Evolutionary conservation across 345 rosid species (phyloP).

Genomic region (Cardamine chenopodiifolia): DNA sequence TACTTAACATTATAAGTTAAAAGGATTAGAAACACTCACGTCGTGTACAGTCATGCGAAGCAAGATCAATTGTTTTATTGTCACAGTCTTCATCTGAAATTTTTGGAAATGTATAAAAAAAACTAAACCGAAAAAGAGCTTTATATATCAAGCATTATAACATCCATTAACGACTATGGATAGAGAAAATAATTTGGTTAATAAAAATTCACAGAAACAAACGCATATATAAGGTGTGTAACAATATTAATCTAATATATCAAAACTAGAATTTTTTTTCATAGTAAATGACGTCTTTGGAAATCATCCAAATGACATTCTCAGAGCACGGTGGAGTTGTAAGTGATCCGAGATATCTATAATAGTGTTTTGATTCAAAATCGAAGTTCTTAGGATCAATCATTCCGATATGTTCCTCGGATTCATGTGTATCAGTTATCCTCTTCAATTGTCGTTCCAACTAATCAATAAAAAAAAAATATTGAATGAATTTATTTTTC

Average conservation of each 20-base stretch:
- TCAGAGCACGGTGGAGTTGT: conserved; percentile 87
- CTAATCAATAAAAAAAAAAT: conserved; percentile 39
- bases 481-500: background rate
- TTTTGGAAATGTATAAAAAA: background rate
- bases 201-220: background rate
- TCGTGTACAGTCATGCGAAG: conserved; percentile 40
- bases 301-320: conserved; percentile 70
- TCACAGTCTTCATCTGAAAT: conserved; percentile 24
- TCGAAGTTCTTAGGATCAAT: conserved; percentile 56
- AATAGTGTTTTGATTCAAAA: conserved; percentile 61
- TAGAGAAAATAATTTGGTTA: background rate
- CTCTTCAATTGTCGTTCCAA: conserved; percentile 43
- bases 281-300: conserved; percentile 57
- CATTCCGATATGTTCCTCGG: conserved; percentile 46
- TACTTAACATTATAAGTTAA: background rate
- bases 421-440: conserved; percentile 42
- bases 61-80: conserved; percentile 24
- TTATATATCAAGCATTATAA: background rate
- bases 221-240: background rate
- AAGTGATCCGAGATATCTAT: conserved; percentile 83
- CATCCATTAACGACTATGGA: background rate
- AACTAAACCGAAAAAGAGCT: background rate
- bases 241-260: too few species aligned
- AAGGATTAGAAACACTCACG: conserved; percentile 24
- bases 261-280: too few species aligned